These are phyloP conservation scores for Clavispora fructus DNA, from an alignment of 805 yeast species.

Conservation along the genomic window DNA sequence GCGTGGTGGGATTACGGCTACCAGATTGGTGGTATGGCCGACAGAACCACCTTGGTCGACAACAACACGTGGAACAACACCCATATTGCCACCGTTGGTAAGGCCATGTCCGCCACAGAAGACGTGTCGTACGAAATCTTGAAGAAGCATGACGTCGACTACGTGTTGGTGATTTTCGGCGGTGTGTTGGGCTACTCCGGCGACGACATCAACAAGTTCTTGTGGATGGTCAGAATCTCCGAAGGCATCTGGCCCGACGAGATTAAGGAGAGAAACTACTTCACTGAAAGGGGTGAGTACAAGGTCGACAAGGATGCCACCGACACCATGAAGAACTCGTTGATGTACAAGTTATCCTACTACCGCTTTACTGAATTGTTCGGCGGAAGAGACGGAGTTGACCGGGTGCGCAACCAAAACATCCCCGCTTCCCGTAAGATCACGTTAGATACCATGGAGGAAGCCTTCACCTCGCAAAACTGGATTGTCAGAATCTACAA, in stretches of 20 bases:
- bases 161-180: slow-evolving; percentile 88
- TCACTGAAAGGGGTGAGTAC: slow-evolving; percentile 83
- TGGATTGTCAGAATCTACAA: slow-evolving; percentile 95
- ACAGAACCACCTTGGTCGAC: slow-evolving; percentile 95
- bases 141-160: slow-evolving; percentile 90
- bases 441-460: slow-evolving; percentile 75
- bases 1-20: slow-evolving; percentile 99
- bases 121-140: slow-evolving; percentile 84
- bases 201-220: slow-evolving; percentile 91
- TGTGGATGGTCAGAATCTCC: slow-evolving; percentile 99
- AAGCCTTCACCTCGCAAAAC: slow-evolving; percentile 91
- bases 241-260: slow-evolving; percentile 99
- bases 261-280: slow-evolving; percentile 76
- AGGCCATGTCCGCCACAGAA: slow-evolving; percentile 90
- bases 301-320: slow-evolving; percentile 80
- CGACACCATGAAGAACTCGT: slow-evolving; percentile 77
- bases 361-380: slow-evolving; percentile 76
- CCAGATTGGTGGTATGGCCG: slow-evolving; percentile 99
- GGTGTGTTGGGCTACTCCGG: slow-evolving; percentile 92
- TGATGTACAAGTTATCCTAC: slow-evolving; percentile 93
- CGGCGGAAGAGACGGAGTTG: slow-evolving; percentile 58
- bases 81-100: slow-evolving; percentile 98
- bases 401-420: slow-evolving; percentile 84
- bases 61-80: slow-evolving; percentile 99
- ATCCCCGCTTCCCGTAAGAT: slow-evolving; percentile 48